Evolutionary conservation across 2,329 filamentous ascomycete species (phyloP), one percentile per base, ranked within the genome.

Genomic region (Colletotrichum neosansevieriae): DNA sequence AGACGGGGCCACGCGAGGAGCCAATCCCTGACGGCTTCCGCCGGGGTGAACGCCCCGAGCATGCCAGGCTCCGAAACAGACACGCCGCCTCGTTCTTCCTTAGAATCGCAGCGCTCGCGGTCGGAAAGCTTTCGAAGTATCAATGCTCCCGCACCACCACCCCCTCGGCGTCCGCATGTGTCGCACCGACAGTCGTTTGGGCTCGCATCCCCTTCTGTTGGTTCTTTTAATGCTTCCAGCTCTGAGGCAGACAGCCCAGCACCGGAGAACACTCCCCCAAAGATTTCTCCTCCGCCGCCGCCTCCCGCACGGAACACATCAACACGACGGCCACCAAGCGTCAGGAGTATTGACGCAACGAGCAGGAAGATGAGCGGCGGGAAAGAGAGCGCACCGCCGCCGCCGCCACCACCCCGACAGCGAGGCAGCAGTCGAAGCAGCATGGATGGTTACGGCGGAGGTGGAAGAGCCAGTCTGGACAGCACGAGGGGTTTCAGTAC

Each of bases 71-170:
- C 75, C 3, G 75, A 77, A 3, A 81, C 82, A 6, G 80, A 85
- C 11, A 76, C 79, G 6, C 76, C 80, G 15, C 78, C 81, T 5
- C 82, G 85, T 3, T 83, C 84, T 10, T 88, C 86, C 0, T 61
- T 82, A 9, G 85, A 86, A n/a, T 87, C 85, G 7, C 79, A 76
- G 5, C 76, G 80, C 4, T 84, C 84, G 1, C 81, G 83, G 7
- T 77, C 84, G 4, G 83, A 83, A 19, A 84, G 82, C 69, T 72
- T 82, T 38, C 83, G 83, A 58, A 79, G 78, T 64, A 74, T 76
- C 17, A 77, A 78, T 61, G 82, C 80, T 0, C 86, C 86, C 0
- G 82, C 84, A 9, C 86, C 87, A 15, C 87, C 88, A 17, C 87
- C 87, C 1, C 85, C 87, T 9, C 81, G 87, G 50, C 81, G 88